Base-by-base conservation (phyloP, 805 yeast species). In the Zygosaccharomyces bisporus region DNA sequence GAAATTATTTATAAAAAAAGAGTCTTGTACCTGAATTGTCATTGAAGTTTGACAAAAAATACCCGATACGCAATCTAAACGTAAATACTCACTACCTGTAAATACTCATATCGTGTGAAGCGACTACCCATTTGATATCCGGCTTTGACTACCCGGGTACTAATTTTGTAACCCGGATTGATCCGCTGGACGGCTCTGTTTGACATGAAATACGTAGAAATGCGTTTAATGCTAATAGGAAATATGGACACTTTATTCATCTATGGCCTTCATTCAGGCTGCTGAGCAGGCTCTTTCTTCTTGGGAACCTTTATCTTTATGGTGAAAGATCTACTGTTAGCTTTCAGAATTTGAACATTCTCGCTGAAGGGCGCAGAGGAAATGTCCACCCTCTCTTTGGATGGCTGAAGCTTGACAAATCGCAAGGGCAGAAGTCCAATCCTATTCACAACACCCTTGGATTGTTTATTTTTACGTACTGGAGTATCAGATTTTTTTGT, bases 361-460 rank as follows among this genome's bases (percentile, higher is more conserved):
- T 54, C 44, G 32, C 55, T 60, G 51, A 72, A 69, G 5, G 80
- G 79, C 3, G 61, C 65, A 2, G 74, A 66, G 0, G 80, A 76
- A 1, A 71, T 51, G 12, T 61, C 54, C 1, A 75, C 62, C 32
- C 57, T 67, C 47, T 63, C 69, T n/a, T 59, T 55, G 3, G 53
- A 57, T 1, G 63, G 55, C 2, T 64, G 55, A 6, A 77, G 70
- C 47, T 62, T 73, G 27, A 76, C 74, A 49, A 66, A 75, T 51
- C 79, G 59, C 17, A 70, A 43, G 19, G 72, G 66, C 10, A 63
- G 41, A 3, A 54, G 35, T 2, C 68, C 68, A 6, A 62, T 44
- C 41, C 53, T 59, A 25, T 55, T 53, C 1, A 60, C 51, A 0
- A 36, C 34, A 34, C 52, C 47, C 30, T 56, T 59, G 8, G 46